Percentiles rank a stretch among this genome's conserved stretches.
phyloP scores from a whole-genome alignment of 2,329 filamentous ascomycete genomes.

The Tolypocladium ovalisporum region DNA sequence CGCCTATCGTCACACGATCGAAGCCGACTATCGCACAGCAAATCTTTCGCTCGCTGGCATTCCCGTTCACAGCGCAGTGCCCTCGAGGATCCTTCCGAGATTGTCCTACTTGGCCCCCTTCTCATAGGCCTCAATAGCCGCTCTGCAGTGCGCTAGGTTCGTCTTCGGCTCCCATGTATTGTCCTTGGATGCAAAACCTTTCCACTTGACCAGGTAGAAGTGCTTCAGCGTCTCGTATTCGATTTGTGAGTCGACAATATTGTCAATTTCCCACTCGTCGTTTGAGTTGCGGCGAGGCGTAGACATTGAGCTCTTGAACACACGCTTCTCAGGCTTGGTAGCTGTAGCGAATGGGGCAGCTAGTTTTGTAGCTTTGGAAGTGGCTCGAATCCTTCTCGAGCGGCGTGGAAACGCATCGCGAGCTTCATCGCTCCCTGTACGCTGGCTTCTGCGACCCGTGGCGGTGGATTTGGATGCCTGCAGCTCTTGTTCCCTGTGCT shows the following conservation, averaged over 20 bases:
- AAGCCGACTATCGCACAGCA: neutral
- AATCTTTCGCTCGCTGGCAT: neutral
- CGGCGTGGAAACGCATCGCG: neutral
- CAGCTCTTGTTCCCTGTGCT: no score
- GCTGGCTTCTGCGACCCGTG: neutral
- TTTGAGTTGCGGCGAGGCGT: neutral
- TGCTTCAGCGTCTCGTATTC: conserved; percentile 24
- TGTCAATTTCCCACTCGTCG: conserved; percentile 35
- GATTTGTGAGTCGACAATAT: conserved; percentile 29
- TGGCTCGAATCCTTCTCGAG: neutral
- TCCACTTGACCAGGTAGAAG: conserved; percentile 43
- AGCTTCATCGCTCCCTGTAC: no score
- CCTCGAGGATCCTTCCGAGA: no score
- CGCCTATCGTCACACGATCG: neutral
- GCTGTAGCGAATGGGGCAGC: neutral
- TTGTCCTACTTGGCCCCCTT: neutral
- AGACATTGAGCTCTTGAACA: conserved; percentile 2
- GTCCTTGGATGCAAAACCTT: conserved; percentile 28
- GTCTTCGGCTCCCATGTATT: conserved; percentile 44
- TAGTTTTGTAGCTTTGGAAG: neutral
- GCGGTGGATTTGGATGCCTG: neutral
- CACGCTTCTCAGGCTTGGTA: conserved; percentile 6
- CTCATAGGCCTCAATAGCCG: conserved; percentile 26
- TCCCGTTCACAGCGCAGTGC: neutral
- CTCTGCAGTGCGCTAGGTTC: conserved; percentile 29